Conservation (phyloP, 1,284 basidiomycete species). For the Albatrellus sp. region DNA sequence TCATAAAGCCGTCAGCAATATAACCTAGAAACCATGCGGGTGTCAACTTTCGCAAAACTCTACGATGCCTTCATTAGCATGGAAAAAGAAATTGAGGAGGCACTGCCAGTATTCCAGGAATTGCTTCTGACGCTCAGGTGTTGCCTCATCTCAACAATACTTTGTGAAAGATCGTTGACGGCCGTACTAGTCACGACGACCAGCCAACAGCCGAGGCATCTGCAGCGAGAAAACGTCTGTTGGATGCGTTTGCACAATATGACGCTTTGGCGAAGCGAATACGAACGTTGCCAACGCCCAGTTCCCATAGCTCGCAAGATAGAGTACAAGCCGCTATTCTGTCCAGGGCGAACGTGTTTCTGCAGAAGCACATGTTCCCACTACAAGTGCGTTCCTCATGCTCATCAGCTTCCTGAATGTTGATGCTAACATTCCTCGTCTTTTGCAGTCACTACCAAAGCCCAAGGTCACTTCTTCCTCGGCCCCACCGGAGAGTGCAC, state of each 20-base stretch:
- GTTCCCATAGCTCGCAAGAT: constrained; percentile 64
- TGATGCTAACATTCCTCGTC: constrained; percentile 5
- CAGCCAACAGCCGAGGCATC: constrained; percentile 58
- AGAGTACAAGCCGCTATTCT: constrained; percentile 76
- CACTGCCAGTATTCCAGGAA: constrained; percentile 64
- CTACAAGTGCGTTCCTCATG: constrained; percentile 44
- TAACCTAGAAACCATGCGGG: constrained; percentile 48
- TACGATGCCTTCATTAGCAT: constrained; percentile 70
- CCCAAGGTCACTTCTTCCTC: constrained; percentile 22
- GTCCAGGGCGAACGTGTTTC: constrained; percentile 66
- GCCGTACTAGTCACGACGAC: constrained; percentile 35
- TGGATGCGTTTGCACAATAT: constrained; percentile 80
- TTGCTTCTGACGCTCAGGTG: constrained; percentile 43
- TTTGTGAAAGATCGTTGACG: neutral
- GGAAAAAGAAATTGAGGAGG: constrained; percentile 66
- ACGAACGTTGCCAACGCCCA: constrained; percentile 50
- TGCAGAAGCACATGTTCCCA: constrained; percentile 84
- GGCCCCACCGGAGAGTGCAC: constrained; percentile 14
- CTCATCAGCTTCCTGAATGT: constrained; percentile 1
- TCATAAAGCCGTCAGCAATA: constrained; percentile 64
- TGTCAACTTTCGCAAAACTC: constrained; percentile 55
- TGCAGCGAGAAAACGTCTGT: constrained; percentile 62
- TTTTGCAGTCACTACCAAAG: constrained; percentile 46
- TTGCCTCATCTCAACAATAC: neutral
- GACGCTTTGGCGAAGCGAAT: constrained; percentile 84